Percentiles rank a stretch among this genome's conserved stretches.
phyloP scores from a whole-genome alignment of 2,329 filamentous ascomycete species.

The Parastagonospora avenae region DNA sequence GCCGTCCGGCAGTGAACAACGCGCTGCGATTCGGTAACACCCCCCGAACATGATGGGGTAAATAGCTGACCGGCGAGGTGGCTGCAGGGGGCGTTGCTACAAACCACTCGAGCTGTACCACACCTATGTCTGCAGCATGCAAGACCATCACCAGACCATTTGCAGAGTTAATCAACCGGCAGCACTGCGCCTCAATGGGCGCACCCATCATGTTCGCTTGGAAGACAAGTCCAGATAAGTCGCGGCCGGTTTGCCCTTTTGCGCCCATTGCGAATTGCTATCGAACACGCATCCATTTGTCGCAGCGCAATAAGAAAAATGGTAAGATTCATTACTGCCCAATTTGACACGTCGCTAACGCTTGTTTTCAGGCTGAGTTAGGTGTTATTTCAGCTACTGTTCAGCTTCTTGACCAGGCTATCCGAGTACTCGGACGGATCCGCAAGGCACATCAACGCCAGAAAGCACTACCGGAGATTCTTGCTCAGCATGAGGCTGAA shows the following conservation, averaged over 20 bases:
- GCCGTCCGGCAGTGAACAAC: not conserved
- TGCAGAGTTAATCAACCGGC: not conserved
- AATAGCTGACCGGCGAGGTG: slow-evolving; percentile 3
- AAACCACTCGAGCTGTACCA: not conserved
- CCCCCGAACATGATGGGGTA: slow-evolving; percentile 1
- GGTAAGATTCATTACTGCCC: not conserved
- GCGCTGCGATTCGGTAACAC: not conserved
- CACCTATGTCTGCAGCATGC: slow-evolving; percentile 4
- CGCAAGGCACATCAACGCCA: slow-evolving; percentile 17
- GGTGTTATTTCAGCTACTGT: slow-evolving; percentile 1
- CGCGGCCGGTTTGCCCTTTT: not conserved
- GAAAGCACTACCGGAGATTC: slow-evolving; percentile 8
- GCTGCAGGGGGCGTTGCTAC: slow-evolving; percentile 4
- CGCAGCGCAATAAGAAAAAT: not conserved
- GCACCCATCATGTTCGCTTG: not conserved
- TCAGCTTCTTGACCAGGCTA: slow-evolving; percentile 12
- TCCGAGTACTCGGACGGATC: slow-evolving; percentile 12
- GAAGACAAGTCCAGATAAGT: not conserved
- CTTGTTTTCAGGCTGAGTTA: not conserved
- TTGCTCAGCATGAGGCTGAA: slow-evolving; percentile 17
- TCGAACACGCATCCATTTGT: not conserved
- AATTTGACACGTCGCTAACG: not conserved
- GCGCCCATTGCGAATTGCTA: not conserved
- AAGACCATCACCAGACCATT: slow-evolving; percentile 4
- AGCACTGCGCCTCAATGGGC: slow-evolving; percentile 5